phyloP scores from a whole-genome alignment of 306 rosid genomes.

The Quercus ilex region DNA sequence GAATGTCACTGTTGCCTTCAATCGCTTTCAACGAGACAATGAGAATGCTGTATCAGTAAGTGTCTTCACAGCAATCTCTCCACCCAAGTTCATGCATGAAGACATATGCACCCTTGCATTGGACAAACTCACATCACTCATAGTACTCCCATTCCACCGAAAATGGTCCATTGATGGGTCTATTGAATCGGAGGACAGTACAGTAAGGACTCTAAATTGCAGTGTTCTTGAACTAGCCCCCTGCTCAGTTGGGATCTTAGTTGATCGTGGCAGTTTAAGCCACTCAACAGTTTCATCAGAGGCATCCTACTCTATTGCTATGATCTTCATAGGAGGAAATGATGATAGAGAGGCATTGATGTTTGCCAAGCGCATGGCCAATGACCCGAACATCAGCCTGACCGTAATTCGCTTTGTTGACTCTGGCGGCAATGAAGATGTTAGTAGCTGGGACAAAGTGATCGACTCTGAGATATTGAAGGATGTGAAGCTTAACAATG shows the following conservation, averaged over 20 bases:
- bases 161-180: conserved; percentile 41
- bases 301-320: conserved; percentile 12
- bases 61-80: conserved; percentile 53
- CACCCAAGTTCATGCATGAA: conserved; percentile 40
- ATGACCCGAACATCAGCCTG: conserved; percentile 7
- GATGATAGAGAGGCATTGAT: conserved; percentile 57
- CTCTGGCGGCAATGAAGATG: background rate
- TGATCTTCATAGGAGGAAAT: conserved; percentile 48
- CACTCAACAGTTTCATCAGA: background rate
- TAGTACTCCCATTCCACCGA: conserved; percentile 53
- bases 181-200: conserved; percentile 34
- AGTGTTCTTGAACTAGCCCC: conserved; percentile 46
- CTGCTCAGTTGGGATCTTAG: conserved; percentile 51
- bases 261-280: conserved; percentile 12
- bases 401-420: conserved; percentile 33
- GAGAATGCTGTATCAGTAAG: background rate
- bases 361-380: conserved; percentile 34
- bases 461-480: conserved; percentile 17
- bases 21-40: conserved; percentile 28
- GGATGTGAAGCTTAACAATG: conserved; percentile 11
- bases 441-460: conserved; percentile 4
- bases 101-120: conserved; percentile 49
- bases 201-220: conserved; percentile 29
- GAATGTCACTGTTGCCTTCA: conserved; percentile 36
- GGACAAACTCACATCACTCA: conserved; percentile 38